These are phyloP conservation scores for Neofusicoccum umdonicola DNA, from an alignment of 2,329 filamentous ascomycete species.

Conservation along the genomic window DNA sequence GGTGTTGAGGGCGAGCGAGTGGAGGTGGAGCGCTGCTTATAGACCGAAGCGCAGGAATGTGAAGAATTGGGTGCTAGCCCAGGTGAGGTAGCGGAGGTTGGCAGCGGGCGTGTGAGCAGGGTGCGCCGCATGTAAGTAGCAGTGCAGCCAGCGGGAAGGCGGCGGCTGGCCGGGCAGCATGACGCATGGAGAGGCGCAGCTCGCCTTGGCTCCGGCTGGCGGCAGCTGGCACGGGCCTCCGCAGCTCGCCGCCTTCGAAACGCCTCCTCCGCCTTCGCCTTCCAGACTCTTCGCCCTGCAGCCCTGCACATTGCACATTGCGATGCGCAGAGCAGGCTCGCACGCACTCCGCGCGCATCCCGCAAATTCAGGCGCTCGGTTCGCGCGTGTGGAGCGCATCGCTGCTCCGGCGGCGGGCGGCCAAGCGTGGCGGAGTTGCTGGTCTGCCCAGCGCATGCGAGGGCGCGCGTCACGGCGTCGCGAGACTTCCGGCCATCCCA, in stretches of 20 bases:
- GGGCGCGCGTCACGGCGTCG: background rate
- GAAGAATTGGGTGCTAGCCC: background rate
- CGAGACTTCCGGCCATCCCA: conserved; percentile 8
- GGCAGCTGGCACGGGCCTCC: background rate
- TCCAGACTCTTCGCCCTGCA: background rate
- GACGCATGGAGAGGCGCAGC: conserved; percentile 13
- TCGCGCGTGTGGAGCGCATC: background rate
- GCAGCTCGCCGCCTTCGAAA: background rate
- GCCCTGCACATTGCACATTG: no score
- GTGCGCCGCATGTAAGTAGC: background rate
- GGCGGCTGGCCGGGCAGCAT: background rate
- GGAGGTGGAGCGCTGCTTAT: background rate
- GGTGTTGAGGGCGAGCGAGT: background rate
- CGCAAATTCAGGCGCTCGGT: no score
- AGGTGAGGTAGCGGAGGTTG: background rate
- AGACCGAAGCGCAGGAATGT: background rate
- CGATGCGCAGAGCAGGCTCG: background rate
- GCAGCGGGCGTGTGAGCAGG: background rate
- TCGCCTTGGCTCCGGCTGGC: background rate
- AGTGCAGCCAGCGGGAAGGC: background rate
- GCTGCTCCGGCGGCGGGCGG: background rate
- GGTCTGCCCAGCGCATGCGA: background rate
- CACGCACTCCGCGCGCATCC: no score
- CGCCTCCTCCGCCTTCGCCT: background rate
- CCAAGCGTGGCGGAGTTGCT: conserved; percentile 4